A percentile compares a stretch with the other conserved stretches of the same genome.
These are phyloP conservation scores for Paecilomyces variotii DNA, from an alignment of 2,329 filamentous ascomycete genomes.

Conservation along the genomic window DNA sequence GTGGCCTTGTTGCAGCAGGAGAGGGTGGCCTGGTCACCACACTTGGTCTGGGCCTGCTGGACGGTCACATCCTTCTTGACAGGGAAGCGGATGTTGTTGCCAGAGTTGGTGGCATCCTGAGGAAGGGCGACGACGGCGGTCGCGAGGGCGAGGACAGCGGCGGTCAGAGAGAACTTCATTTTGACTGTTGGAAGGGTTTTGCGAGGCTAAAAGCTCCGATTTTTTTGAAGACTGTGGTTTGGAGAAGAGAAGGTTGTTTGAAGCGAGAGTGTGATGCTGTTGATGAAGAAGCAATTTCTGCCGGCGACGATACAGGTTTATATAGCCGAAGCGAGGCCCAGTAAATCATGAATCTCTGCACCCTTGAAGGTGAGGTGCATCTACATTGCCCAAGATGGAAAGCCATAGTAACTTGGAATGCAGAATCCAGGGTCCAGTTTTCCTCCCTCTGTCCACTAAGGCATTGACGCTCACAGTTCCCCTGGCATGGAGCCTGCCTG, in stretches of 20 bases:
- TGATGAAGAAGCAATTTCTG: conserved; percentile 15
- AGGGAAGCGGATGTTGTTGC: conserved; percentile 26
- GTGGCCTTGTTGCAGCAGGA: conserved; percentile 34
- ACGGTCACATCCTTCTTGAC: conserved; percentile 24
- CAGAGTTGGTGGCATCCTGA: conserved; percentile 23
- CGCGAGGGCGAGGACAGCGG: conserved; percentile 27
- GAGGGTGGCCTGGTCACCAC: conserved; percentile 30
- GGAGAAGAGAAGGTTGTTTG: conserved; percentile 10
- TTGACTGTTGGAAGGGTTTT: conserved; percentile 23
- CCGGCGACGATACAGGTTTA: conserved; percentile 16
- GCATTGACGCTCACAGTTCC: background rate
- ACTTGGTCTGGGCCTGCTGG: conserved; percentile 31
- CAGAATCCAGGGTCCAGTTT: conserved; percentile 16
- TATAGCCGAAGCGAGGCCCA: conserved; percentile 23
- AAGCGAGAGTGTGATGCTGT: conserved; percentile 19
- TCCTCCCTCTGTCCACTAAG: conserved; percentile 4
- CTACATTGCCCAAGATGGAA: conserved; percentile 5
- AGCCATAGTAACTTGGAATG: conserved; percentile 19
- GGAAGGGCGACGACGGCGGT: conserved; percentile 25
- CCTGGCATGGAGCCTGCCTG: background rate
- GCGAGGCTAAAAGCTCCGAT: conserved; percentile 15
- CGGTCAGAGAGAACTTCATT: conserved; percentile 31
- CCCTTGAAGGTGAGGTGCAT: conserved; percentile 4
- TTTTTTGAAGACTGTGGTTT: conserved; percentile 3
- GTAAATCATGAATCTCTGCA: conserved; percentile 4